A percentile compares a stretch with the other conserved stretches of the same genome.
These are phyloP conservation scores for Mycosphaerelloides madeirae DNA, from an alignment of 2,329 filamentous ascomycete species.

Conservation along the genomic window DNA sequence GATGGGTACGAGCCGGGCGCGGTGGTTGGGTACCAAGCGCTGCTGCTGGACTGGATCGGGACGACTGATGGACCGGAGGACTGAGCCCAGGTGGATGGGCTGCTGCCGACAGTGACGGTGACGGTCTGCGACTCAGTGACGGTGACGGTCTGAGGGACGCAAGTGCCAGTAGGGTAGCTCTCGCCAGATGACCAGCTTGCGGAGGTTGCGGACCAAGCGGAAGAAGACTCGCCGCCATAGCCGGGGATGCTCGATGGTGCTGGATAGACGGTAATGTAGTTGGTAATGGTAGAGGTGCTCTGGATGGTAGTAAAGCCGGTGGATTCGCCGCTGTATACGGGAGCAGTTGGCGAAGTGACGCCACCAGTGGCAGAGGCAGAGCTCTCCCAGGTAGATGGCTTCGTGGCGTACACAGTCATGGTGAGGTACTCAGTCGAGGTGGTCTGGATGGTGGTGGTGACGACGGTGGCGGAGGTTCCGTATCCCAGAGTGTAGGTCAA, in stretches of 20 bases:
- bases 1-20: slow-evolving; percentile 4
- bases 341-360: slow-evolving; percentile 5
- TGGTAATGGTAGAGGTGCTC: slow-evolving; percentile 32
- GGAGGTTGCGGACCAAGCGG: slow-evolving; percentile 2
- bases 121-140: slow-evolving; percentile 33
- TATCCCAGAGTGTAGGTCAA: slow-evolving; percentile 33
- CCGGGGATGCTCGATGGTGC: slow-evolving; percentile 12
- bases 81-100: slow-evolving; percentile 7
- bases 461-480: slow-evolving; percentile 30
- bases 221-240: slow-evolving; percentile 5
- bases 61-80: slow-evolving; percentile 9
- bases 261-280: slow-evolving; percentile 33
- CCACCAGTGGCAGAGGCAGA: slow-evolving; percentile 7
- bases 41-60: slow-evolving; percentile 21
- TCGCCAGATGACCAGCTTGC: slow-evolving; percentile 3
- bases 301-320: slow-evolving; percentile 24
- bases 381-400: slow-evolving; percentile 8
- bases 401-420: slow-evolving; percentile 25
- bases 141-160: slow-evolving; percentile 29
- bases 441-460: slow-evolving; percentile 33
- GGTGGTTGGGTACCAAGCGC: slow-evolving; percentile 19
- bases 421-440: slow-evolving; percentile 32
- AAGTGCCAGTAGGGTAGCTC: slow-evolving; percentile 16
- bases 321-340: slow-evolving; percentile 6
- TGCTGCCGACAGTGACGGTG: slow-evolving; percentile 24